These are phyloP conservation scores for Sporobolus alterniflorus DNA, from an alignment of 202 grass and related monocot genomes.

Conservation along the genomic window DNA sequence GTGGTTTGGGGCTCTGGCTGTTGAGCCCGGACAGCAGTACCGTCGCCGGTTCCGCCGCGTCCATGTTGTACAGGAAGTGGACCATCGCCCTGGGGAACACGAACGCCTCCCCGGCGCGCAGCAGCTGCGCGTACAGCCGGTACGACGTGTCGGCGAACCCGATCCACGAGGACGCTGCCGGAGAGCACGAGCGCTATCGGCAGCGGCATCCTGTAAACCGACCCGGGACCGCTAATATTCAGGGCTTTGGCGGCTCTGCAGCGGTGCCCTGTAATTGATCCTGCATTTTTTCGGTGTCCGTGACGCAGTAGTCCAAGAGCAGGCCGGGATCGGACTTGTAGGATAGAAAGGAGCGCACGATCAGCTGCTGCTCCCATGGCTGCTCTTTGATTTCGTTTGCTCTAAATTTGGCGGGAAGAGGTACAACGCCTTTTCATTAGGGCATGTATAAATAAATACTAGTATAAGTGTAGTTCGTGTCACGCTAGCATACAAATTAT, in stretches of 20 bases:
- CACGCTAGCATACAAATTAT: background rate
- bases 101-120: slow-evolving; percentile 67
- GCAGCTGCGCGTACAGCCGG: slow-evolving; percentile 66
- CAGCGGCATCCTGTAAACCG: too few species aligned
- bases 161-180: slow-evolving; percentile 48
- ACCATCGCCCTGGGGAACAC: slow-evolving; percentile 65
- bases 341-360: too few species aligned
- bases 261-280: too few species aligned
- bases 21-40: slow-evolving; percentile 63
- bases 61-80: slow-evolving; percentile 60
- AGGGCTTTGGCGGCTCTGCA: too few species aligned
- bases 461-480: background rate
- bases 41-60: slow-evolving; percentile 37
- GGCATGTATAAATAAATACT: background rate
- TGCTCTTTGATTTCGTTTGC: background rate
- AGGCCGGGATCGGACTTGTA: too few species aligned
- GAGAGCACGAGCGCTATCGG: slow-evolving; percentile 49
- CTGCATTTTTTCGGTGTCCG: too few species aligned
- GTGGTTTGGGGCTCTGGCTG: slow-evolving; percentile 58
- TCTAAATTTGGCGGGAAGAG: background rate
- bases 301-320: slow-evolving; percentile 51
- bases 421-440: background rate
- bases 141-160: slow-evolving; percentile 75
- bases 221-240: too few species aligned
- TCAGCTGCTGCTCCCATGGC: slow-evolving; percentile 23